Conservation (phyloP, 495 filamentous ascomycete genomes). For the Hypoxylon trugodes region DNA sequence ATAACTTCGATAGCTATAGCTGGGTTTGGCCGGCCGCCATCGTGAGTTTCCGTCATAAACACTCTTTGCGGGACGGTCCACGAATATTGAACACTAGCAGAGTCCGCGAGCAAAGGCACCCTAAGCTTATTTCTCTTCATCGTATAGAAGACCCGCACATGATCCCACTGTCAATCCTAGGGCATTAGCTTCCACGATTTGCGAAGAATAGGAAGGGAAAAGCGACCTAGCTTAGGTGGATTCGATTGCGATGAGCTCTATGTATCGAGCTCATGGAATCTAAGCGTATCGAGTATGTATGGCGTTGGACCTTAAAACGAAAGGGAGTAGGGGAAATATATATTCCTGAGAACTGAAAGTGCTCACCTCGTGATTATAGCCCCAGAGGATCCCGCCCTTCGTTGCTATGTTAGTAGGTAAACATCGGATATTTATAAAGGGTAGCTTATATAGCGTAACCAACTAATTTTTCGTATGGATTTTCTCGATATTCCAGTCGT, state of each 20-base stretch:
- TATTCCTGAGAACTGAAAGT: not conserved
- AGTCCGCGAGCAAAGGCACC: not conserved
- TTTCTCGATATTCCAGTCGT: constrained; percentile 12
- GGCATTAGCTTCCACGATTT: not conserved
- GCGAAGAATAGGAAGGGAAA: no score
- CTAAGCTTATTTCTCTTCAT: not conserved
- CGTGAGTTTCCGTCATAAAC: constrained; percentile 5
- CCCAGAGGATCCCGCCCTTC: constrained; percentile 16
- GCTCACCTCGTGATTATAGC: constrained; percentile 2
- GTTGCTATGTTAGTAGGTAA: not conserved
- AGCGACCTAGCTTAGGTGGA: no score
- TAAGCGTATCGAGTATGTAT: no score
- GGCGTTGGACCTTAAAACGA: no score
- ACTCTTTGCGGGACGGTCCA: not conserved
- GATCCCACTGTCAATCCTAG: constrained; percentile 1
- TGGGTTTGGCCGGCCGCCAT: constrained; percentile 1
- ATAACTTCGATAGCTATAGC: constrained; percentile 1
- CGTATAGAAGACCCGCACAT: constrained; percentile 1
- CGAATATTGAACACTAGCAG: not conserved
- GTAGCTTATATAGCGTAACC: not conserved
- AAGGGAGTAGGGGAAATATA: not conserved
- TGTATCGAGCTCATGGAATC: no score
- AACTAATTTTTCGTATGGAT: constrained; percentile 10
- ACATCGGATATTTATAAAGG: not conserved
- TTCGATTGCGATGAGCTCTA: no score